Percentiles rank a stretch among this genome's conserved stretches.
phyloP scores from a whole-genome alignment of 2,329 filamentous ascomycete genomes.

The Neonectria sp. region DNA sequence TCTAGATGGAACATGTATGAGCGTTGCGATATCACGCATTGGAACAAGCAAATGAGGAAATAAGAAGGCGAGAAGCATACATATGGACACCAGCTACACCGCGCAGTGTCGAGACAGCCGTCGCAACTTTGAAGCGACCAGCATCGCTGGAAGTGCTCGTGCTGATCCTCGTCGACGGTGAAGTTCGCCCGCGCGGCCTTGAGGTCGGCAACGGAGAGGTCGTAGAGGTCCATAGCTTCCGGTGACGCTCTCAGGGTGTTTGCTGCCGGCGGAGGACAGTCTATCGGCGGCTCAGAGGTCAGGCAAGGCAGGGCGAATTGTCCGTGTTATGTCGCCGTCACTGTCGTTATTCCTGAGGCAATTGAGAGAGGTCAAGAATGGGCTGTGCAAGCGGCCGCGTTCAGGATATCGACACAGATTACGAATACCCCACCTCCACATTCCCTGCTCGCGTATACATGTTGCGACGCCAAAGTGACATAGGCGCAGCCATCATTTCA shows the following conservation, averaged over 20 bases:
- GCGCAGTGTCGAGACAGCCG: conserved; percentile 59
- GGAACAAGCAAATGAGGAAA: neutral
- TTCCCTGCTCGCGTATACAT: neutral
- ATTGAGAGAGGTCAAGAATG: conserved; percentile 5
- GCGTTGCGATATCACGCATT: neutral
- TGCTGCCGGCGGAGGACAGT: neutral
- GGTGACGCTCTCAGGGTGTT: neutral
- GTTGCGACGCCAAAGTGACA: neutral
- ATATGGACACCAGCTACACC: conserved; percentile 69
- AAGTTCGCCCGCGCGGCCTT: conserved; percentile 50
- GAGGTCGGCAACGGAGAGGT: conserved; percentile 25
- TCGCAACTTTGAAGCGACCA: conserved; percentile 67
- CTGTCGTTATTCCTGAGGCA: neutral
- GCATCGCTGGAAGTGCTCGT: conserved; percentile 63
- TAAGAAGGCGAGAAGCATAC: conserved; percentile 52
- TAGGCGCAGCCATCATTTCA: neutral
- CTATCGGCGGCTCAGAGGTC: neutral
- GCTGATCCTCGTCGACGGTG: conserved; percentile 45
- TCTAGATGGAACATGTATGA: conserved; percentile 52
- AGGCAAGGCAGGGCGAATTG: neutral
- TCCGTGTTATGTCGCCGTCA: conserved; percentile 7
- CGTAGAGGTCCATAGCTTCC: conserved; percentile 30
- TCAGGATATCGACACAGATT: neutral
- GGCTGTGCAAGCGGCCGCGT: conserved; percentile 3
- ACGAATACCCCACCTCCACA: conserved; percentile 12